phyloP scores from a whole-genome alignment of 495 filamentous ascomycete genomes.

The Hypoxylon trugodes region DNA sequence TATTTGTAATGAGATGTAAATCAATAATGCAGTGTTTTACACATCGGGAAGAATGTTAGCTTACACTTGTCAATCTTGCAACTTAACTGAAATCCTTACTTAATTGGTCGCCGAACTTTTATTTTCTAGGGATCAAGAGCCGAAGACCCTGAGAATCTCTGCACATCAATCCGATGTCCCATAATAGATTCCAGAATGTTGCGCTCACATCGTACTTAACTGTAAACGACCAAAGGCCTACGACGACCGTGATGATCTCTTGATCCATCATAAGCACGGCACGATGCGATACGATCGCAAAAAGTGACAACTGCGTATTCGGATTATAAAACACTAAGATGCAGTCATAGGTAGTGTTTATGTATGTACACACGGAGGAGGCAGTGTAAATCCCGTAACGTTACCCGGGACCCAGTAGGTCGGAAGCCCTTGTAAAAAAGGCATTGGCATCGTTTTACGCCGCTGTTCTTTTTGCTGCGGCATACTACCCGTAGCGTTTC shows the following conservation, averaged over 20 bases:
- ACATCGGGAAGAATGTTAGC: too few relatives aligned
- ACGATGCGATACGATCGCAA: background rate
- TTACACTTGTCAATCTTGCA: background rate
- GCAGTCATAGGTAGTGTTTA: too few relatives aligned
- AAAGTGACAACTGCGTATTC: slow-evolving; percentile 6
- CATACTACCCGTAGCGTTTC: slow-evolving; percentile 24
- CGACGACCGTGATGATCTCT: slow-evolving; percentile 18
- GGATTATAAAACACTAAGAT: slow-evolving; percentile 13
- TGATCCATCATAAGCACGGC: background rate
- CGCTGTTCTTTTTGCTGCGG: background rate
- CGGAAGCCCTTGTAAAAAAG: slow-evolving; percentile 18
- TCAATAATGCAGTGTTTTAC: slow-evolving; percentile 1
- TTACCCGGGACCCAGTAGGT: slow-evolving; percentile 32
- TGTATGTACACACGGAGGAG: background rate
- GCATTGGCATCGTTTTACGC: background rate
- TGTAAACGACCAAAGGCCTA: slow-evolving; percentile 10
- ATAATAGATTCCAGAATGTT: slow-evolving; percentile 23
- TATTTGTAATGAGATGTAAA: too few relatives aligned
- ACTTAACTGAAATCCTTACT: background rate
- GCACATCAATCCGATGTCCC: slow-evolving; percentile 2
- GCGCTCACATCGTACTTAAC: slow-evolving; percentile 19
- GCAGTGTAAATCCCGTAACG: slow-evolving; percentile 20
- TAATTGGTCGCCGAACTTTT: background rate
- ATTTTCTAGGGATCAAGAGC: background rate
- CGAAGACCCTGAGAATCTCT: background rate